Conservation (phyloP, 345 rosid genomes). For the Salix suchowensis region DNA sequence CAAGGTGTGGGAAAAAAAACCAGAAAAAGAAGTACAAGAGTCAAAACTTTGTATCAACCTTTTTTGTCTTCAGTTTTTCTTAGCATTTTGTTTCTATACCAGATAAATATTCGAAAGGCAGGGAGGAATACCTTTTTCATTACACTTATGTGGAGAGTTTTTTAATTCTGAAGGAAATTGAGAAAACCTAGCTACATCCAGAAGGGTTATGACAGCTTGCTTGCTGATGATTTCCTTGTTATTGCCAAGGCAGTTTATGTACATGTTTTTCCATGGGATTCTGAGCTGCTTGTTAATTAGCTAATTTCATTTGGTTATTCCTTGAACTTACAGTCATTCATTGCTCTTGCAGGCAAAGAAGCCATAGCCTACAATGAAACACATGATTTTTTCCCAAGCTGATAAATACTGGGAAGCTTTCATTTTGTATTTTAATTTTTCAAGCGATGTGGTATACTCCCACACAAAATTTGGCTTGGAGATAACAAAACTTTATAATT, state of each 20-base stretch:
- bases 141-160: background rate
- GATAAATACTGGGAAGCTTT: background rate
- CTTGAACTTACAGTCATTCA: background rate
- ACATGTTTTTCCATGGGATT: background rate
- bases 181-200: background rate
- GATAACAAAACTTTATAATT: constrained; percentile 10
- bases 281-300: background rate
- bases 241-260: background rate
- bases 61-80: background rate
- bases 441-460: constrained; percentile 1
- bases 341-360: constrained; percentile 42
- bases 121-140: background rate
- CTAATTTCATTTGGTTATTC: background rate
- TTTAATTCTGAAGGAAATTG: background rate
- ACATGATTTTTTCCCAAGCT: background rate
- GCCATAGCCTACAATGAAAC: constrained; percentile 22
- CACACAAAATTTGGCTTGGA: constrained; percentile 9
- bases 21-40: background rate
- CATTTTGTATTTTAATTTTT: constrained; percentile 3
- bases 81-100: background rate
- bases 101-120: background rate
- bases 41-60: background rate
- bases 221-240: background rate
- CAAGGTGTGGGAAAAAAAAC: background rate
- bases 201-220: background rate